These are phyloP conservation scores for Phytophthora europaea DNA, from an alignment of 352 stramenopile species.

Conservation along the genomic window DNA sequence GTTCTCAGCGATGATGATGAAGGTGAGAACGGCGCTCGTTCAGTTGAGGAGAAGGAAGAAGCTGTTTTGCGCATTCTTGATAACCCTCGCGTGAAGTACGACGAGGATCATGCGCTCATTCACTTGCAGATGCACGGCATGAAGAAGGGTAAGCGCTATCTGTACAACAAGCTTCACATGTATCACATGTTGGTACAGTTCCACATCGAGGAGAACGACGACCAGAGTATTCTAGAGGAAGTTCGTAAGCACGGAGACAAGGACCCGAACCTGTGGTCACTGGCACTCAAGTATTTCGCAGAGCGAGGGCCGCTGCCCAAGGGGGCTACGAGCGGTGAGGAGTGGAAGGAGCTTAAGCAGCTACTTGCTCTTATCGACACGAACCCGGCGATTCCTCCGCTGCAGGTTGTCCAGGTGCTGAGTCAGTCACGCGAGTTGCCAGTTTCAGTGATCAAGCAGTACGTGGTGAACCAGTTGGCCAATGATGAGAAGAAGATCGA, in stretches of 20 bases:
- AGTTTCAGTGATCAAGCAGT: conserved; percentile 86
- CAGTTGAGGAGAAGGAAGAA: conserved; percentile 79
- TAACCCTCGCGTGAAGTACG: conserved; percentile 92
- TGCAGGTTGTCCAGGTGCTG: conserved; percentile 89
- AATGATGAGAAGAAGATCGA: conserved; percentile 87
- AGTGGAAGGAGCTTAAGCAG: conserved; percentile 87
- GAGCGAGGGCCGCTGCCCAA: conserved; percentile 83
- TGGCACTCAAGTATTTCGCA: conserved; percentile 93
- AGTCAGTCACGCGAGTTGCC: conserved; percentile 86
- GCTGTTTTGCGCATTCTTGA: conserved; percentile 91
- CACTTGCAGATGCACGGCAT: conserved; percentile 94
- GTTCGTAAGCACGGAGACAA: conserved; percentile 92
- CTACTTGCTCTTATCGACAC: conserved; percentile 82
- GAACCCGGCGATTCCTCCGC: conserved; percentile 82
- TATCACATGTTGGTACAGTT: conserved; percentile 96
- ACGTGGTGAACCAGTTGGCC: conserved; percentile 87
- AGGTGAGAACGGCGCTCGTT: conserved; percentile 31
- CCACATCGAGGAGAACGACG: conserved; percentile 94
- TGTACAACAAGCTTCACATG: conserved; percentile 96
- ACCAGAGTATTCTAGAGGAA: conserved; percentile 90
- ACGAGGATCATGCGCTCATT: conserved; percentile 94
- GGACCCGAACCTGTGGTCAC: conserved; percentile 91
- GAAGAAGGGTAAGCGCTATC: conserved; percentile 93
- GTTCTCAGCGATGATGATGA: conserved; percentile 81
- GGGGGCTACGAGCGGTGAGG: conserved; percentile 60